phyloP scores from a whole-genome alignment of 257 asterid species.

The Prunella vulgaris region DNA sequence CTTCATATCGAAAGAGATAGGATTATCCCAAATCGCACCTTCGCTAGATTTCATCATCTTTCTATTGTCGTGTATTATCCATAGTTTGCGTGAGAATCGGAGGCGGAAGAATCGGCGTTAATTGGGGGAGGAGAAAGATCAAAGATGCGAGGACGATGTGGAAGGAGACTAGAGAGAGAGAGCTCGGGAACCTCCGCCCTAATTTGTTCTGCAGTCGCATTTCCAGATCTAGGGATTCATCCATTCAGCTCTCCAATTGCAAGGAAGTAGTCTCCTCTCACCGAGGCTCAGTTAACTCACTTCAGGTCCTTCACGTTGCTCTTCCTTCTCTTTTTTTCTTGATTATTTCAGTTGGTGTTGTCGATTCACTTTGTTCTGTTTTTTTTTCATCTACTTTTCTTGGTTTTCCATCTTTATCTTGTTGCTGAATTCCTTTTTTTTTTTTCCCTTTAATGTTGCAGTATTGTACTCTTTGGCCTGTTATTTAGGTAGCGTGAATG shows the following conservation, averaged over 20 bases:
- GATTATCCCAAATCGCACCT: background rate
- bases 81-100: constrained; percentile 16
- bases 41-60: background rate
- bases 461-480: background rate
- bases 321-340: background rate
- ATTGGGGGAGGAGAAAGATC: constrained; percentile 38
- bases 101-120: constrained; percentile 24
- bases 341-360: background rate
- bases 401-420: background rate
- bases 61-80: background rate
- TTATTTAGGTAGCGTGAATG: constrained; percentile 1
- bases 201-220: constrained; percentile 65
- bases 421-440: background rate
- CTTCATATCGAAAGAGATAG: background rate
- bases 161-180: constrained; percentile 94
- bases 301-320: constrained; percentile 55
- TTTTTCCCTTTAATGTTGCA: background rate
- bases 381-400: background rate
- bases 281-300: constrained; percentile 84
- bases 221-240: constrained; percentile 55
- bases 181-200: constrained; percentile 83
- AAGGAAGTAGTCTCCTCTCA: constrained; percentile 88
- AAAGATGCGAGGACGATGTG: constrained; percentile 99
- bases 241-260: constrained; percentile 82
- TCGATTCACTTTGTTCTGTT: background rate